Evolutionary conservation across 139 green algal species (phyloP).

Genomic region (Spirogloea muscicola): DNA sequence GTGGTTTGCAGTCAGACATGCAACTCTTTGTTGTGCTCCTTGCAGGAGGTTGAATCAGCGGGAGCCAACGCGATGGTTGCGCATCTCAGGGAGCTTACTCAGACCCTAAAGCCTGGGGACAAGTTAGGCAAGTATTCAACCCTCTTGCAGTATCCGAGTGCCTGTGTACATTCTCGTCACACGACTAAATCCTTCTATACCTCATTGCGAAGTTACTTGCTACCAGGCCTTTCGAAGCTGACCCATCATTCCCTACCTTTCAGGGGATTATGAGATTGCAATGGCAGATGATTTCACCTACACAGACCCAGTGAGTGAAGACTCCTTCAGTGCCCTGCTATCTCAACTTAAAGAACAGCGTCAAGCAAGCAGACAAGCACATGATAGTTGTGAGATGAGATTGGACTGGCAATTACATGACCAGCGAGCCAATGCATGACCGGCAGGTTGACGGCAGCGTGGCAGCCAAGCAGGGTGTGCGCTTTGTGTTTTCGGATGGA

Average conservation of each 20-base stretch:
- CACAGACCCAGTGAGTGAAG: constrained; percentile 86
- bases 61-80: constrained; percentile 80
- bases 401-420: no score
- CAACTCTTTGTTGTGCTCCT: no score
- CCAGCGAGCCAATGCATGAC: no score
- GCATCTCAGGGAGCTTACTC: constrained; percentile 70
- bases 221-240: no score
- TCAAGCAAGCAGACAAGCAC: no score
- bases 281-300: constrained; percentile 95
- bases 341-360: no score
- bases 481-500: constrained; percentile 94
- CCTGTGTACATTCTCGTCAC: no score
- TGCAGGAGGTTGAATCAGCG: constrained; percentile 71
- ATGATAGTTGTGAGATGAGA: no score
- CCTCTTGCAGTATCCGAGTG: background rate
- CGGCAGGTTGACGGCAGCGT: constrained; percentile 51
- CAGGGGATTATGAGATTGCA: constrained; percentile 68
- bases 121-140: background rate
- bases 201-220: no score
- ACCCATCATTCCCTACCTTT: background rate
- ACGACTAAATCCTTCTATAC: no score
- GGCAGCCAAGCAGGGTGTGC: constrained; percentile 86
- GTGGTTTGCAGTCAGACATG: no score
- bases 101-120: constrained; percentile 58
- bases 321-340: no score